phyloP scores from a whole-genome alignment of 495 filamentous ascomycete species.

The Cercophora newfieldiana region DNA sequence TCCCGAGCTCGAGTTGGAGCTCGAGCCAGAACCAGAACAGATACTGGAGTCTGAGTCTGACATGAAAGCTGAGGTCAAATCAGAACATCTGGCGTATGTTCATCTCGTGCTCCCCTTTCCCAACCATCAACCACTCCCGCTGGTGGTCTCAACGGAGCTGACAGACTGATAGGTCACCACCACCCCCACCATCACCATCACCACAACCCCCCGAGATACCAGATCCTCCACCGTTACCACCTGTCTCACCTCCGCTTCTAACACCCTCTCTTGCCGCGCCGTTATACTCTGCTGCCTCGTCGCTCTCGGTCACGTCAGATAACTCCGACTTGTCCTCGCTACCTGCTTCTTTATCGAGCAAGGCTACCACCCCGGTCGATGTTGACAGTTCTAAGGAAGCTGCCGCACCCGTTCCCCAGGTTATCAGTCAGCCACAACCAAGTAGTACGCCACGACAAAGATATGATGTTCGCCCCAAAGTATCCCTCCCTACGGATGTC shows the following conservation, averaged over 20 bases:
- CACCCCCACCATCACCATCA: background rate
- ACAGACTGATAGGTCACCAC: background rate
- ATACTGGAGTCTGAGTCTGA: background rate
- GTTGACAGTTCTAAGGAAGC: conserved; percentile 41
- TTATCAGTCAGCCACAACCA: conserved; percentile 1
- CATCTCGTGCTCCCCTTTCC: background rate
- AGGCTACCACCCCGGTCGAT: conserved; percentile 57
- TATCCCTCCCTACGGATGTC: conserved; percentile 77
- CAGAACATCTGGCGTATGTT: background rate
- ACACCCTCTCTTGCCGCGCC: background rate
- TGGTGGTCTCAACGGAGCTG: background rate
- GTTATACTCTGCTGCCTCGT: conserved; percentile 15
- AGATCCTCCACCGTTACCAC: background rate
- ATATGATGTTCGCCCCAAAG: conserved; percentile 65
- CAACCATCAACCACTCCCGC: background rate
- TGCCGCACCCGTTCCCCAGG: conserved; percentile 6
- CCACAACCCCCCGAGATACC: background rate
- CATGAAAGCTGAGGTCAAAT: background rate
- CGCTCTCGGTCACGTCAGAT: conserved; percentile 24
- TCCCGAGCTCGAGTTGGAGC: background rate
- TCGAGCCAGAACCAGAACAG: background rate
- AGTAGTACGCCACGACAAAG: conserved; percentile 31
- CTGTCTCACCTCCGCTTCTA: background rate
- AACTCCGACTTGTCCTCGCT: conserved; percentile 48
- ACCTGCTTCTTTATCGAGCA: conserved; percentile 52